Evolutionary conservation across 1,284 basidiomycete species (phyloP).

Genomic region (Ganoderma resinaceum): DNA sequence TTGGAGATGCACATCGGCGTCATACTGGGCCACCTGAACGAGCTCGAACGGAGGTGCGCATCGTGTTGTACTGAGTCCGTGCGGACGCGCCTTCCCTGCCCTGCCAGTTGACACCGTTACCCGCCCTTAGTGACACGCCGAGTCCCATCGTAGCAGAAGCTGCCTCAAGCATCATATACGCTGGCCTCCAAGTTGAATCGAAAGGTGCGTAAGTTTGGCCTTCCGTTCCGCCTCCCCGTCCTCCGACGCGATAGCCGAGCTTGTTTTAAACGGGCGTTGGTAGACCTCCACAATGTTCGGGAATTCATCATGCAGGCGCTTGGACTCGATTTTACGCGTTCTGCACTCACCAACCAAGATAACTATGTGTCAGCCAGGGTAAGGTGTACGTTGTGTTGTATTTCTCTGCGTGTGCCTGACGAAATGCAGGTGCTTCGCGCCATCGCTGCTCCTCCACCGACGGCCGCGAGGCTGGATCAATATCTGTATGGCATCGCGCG

Average conservation of each 20-base stretch:
- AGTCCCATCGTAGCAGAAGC: conserved; percentile 66
- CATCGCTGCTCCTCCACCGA: conserved; percentile 57
- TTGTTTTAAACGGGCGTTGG: neutral
- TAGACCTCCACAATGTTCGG: conserved; percentile 65
- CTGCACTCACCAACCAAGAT: conserved; percentile 58
- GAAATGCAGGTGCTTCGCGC: conserved; percentile 56
- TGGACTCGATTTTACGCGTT: conserved; percentile 62
- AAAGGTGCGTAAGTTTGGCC: conserved; percentile 52
- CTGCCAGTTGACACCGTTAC: neutral
- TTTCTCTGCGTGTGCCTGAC: conserved; percentile 4
- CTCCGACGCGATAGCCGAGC: conserved; percentile 2
- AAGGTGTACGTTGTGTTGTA: conserved; percentile 29
- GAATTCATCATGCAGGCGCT: conserved; percentile 62
- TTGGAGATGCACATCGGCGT: conserved; percentile 72
- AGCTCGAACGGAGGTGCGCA: conserved; percentile 59
- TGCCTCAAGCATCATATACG: conserved; percentile 69
- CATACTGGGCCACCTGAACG: conserved; percentile 61
- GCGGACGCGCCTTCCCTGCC: neutral
- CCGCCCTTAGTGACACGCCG: conserved; percentile 43
- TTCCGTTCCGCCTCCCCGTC: neutral
- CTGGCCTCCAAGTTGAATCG: conserved; percentile 60
- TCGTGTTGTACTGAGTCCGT: too few species aligned
- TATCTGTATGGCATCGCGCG: conserved; percentile 62
- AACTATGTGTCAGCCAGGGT: conserved; percentile 63
- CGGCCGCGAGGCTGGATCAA: conserved; percentile 60